Conservation (phyloP, 192 early-diverging fungal genomes). For the Rhizophagus clarus region DNA sequence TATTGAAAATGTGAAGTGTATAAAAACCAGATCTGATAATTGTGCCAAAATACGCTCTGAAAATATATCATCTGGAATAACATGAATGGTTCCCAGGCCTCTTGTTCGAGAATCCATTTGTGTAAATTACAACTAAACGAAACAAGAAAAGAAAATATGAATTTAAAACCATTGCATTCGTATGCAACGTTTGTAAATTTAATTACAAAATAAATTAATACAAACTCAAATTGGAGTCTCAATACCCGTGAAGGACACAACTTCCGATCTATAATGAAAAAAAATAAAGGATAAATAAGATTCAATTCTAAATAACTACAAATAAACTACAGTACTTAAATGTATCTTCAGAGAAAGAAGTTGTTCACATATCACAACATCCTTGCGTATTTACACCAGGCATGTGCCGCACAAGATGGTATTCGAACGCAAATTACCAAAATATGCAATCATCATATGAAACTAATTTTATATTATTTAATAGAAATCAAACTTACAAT, state of each 20-base stretch:
- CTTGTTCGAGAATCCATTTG: not conserved
- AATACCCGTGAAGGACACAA: no score
- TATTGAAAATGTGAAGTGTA: not conserved
- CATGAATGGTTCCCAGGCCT: not conserved
- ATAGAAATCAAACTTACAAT: no score
- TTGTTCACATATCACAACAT: constrained; percentile 24
- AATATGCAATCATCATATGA: not conserved
- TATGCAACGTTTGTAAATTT: no score
- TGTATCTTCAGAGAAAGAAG: not conserved
- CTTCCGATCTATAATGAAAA: not conserved
- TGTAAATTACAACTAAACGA: not conserved
- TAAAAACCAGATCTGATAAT: not conserved
- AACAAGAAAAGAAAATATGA: not conserved
- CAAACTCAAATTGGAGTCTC: no score
- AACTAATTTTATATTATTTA: not conserved
- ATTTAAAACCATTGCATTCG: no score
- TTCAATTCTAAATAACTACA: not conserved
- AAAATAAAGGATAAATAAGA: not conserved
- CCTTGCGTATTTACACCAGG: constrained; percentile 17
- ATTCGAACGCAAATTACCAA: constrained; percentile 32
- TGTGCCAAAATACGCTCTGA: not conserved
- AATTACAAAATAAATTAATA: no score
- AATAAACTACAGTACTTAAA: not conserved
- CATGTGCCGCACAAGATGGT: constrained; percentile 15
- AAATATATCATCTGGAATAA: constrained; percentile 6